Percentiles rank a stretch among this genome's conserved stretches.
phyloP scores from a whole-genome alignment of 2,329 filamentous ascomycete species.

The Trichophaea hybrida region DNA sequence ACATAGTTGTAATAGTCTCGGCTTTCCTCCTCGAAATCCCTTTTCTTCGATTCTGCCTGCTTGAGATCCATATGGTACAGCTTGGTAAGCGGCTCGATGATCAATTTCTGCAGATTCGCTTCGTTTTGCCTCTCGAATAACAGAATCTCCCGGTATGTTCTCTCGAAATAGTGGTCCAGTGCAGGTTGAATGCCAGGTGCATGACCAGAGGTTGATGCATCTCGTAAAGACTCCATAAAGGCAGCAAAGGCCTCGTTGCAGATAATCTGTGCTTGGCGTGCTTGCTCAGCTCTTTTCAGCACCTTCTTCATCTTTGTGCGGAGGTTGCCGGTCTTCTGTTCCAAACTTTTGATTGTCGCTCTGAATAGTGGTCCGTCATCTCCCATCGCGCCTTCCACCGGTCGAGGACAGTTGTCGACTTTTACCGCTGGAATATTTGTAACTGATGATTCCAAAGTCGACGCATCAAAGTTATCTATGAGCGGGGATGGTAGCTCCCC shows the following conservation, averaged over 20 bases:
- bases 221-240: slow-evolving; percentile 74
- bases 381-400: slow-evolving; percentile 64
- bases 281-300: slow-evolving; percentile 82
- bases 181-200: slow-evolving; percentile 94
- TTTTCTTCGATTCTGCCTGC: slow-evolving; percentile 88
- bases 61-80: slow-evolving; percentile 95
- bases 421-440: slow-evolving; percentile 43
- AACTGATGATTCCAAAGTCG: slow-evolving; percentile 22
- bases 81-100: slow-evolving; percentile 85
- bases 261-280: slow-evolving; percentile 60
- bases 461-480: slow-evolving; percentile 19
- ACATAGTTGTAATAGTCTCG: slow-evolving; percentile 97
- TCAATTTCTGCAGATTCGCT: slow-evolving; percentile 70
- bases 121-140: slow-evolving; percentile 76
- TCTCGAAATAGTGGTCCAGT: slow-evolving; percentile 95
- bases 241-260: slow-evolving; percentile 73
- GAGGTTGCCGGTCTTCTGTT: slow-evolving; percentile 95
- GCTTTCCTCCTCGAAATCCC: slow-evolving; percentile 96
- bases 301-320: slow-evolving; percentile 90
- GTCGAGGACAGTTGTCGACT: slow-evolving; percentile 71
- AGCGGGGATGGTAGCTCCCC: slow-evolving; percentile 31
- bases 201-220: slow-evolving; percentile 69
- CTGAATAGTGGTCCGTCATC: slow-evolving; percentile 93
- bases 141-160: slow-evolving; percentile 82
- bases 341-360: slow-evolving; percentile 88